phyloP scores from a whole-genome alignment of 2,329 filamentous ascomycete species.

The Fusarium palustre region DNA sequence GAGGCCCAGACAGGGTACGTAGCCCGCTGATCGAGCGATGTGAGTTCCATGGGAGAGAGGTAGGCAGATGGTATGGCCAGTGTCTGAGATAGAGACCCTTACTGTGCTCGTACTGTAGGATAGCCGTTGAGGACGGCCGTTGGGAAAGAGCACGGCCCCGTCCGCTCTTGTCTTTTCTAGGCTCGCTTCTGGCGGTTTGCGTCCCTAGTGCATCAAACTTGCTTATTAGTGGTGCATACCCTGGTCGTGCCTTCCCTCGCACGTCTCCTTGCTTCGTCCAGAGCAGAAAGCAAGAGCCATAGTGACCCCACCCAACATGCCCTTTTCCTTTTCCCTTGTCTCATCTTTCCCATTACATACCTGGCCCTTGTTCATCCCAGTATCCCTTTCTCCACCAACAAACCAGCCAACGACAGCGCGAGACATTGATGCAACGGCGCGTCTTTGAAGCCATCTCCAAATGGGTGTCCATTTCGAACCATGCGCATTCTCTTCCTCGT shows the following conservation, averaged over 20 bases:
- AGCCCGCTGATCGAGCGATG: constrained; percentile 31
- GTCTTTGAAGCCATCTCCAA: constrained; percentile 46
- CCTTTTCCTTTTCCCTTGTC: constrained; percentile 41
- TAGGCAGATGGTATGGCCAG: constrained; percentile 19
- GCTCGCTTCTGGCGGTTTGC: constrained; percentile 36
- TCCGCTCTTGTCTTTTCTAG: constrained; percentile 44
- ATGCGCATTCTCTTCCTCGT: constrained; percentile 26
- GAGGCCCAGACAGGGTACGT: not conserved
- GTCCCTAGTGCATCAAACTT: constrained; percentile 33
- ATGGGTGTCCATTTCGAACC: constrained; percentile 31
- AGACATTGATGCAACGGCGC: constrained; percentile 43
- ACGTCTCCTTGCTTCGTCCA: constrained; percentile 35
- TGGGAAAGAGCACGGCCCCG: constrained; percentile 48
- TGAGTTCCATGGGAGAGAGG: not conserved
- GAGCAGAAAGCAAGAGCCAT: constrained; percentile 15
- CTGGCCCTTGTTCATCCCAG: constrained; percentile 36
- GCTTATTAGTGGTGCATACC: constrained; percentile 27
- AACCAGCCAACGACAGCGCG: constrained; percentile 45
- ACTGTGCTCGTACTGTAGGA: constrained; percentile 42
- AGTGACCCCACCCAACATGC: constrained; percentile 13
- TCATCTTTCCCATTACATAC: constrained; percentile 28
- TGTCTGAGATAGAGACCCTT: constrained; percentile 3
- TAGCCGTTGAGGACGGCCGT: constrained; percentile 47
- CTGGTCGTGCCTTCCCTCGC: constrained; percentile 26
- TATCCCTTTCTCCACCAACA: constrained; percentile 40